Conservation (phyloP, 176 grass and related monocot genomes). For the Aegilops speltoides region DNA sequence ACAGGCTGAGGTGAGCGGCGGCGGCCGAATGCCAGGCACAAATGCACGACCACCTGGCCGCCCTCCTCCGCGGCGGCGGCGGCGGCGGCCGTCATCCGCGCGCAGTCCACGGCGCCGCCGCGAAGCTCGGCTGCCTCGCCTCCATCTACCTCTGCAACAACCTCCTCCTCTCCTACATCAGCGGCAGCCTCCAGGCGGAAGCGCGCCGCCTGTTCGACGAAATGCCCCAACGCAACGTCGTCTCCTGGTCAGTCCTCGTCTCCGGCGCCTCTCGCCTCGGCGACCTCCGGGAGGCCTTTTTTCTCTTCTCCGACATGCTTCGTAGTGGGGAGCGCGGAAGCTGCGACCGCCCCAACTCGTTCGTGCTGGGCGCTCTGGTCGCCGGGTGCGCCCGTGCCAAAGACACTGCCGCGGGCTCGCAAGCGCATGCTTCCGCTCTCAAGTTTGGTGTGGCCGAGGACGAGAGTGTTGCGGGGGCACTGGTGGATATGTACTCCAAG, state of each 20-base stretch:
- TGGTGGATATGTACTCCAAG: conserved; percentile 68
- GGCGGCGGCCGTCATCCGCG: conserved; percentile 21
- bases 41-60: conserved; percentile 43
- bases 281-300: conserved; percentile 19
- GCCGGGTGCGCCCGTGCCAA: conserved; percentile 38
- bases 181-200: not conserved
- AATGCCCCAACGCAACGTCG: conserved; percentile 52
- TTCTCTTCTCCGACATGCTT: conserved; percentile 41
- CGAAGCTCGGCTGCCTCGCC: conserved; percentile 48
- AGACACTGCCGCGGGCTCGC: conserved; percentile 17
- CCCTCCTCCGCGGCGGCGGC: conserved; percentile 27
- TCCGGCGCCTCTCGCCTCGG: conserved; percentile 36
- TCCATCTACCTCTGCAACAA: conserved; percentile 61
- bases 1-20: not conserved
- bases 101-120: conserved; percentile 27
- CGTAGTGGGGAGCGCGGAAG: not conserved
- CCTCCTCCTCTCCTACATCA: conserved; percentile 17
- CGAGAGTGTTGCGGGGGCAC: conserved; percentile 33
- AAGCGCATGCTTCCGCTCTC: conserved; percentile 34
- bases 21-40: conserved; percentile 33
- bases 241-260: conserved; percentile 53
- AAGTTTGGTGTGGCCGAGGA: conserved; percentile 54
- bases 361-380: conserved; percentile 37
- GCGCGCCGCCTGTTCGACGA: conserved; percentile 56
- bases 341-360: conserved; percentile 32